Evolutionary conservation across 176 grass and related monocot genomes (phyloP), one percentile per base, ranked within the genome.

Genomic region (Typha latifolia): DNA sequence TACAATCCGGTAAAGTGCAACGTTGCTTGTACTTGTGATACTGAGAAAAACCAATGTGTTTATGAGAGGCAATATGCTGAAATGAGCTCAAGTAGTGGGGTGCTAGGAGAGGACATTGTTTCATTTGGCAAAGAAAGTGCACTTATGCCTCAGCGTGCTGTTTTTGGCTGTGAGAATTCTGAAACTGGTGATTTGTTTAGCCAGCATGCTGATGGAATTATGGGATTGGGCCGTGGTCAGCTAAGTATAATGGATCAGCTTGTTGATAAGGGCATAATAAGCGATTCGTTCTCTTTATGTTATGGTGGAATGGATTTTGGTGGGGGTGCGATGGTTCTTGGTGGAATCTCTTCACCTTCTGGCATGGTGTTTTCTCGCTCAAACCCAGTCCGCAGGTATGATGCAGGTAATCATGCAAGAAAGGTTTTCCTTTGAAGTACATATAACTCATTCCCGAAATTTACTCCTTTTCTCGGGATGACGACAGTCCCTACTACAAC

Each of bases 241-340:
- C 83, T 99, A 63, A 99, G 94, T 69, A 90, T 99, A 59, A 86
- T 99, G 89, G 89, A 99, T 68, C 94, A 99, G 76, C 94, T 99
- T 72, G 86, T 99, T 62, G 89, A 79, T 2, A 92, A 93, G 72
- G 81, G 86, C 70, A 85, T 90, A 37, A 93, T 99, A 70, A 78
- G 81, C 77, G 86, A 99, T 99, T 85, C 89, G 49, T 99, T 99
- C 67, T 99, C 94, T 70, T 73, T 99, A 48, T 94, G 95, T 79
- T 99, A 99, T 72, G 95, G 95, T 62, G 95, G 95, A 72, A 99
- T 99, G 95, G 86, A 99, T 77, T 70, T 99, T 81, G 86, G 95
- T 78, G 95, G 95, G 9, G 95, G 95, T 77, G 68, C 89, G 70
- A 94, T 99, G 95, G 86, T 99, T 51, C 89, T 99, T 72, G 95